Percentiles rank a stretch among this genome's conserved stretches.
These are phyloP conservation scores for Babesia bovis DNA, from an alignment of 169 alveolate genomes.

Conservation along the genomic window DNA sequence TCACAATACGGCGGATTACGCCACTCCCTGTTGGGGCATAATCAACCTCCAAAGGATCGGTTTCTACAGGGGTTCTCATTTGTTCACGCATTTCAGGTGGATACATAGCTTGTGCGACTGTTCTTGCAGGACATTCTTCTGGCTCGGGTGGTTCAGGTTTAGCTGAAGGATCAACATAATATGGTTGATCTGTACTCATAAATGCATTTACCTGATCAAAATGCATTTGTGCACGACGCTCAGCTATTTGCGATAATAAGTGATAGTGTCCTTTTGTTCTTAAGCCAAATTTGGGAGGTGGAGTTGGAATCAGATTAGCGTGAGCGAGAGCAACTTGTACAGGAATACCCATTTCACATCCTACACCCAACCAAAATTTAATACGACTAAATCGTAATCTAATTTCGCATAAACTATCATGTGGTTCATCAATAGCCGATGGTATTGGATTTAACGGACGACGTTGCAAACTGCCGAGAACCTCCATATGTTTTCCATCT, in stretches of 20 bases:
- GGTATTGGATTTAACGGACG: slow-evolving; percentile 70
- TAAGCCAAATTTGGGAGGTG: slow-evolving; percentile 77
- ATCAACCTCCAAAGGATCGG: slow-evolving; percentile 46
- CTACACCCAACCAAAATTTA: slow-evolving; percentile 86
- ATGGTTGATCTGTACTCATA: slow-evolving; percentile 37
- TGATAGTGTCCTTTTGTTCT: slow-evolving; percentile 72
- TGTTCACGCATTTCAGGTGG: slow-evolving; percentile 58
- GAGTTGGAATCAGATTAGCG: slow-evolving; percentile 74
- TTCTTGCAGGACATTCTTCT: slow-evolving; percentile 63
- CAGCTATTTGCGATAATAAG: slow-evolving; percentile 54
- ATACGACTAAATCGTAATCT: slow-evolving; percentile 83
- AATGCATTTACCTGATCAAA: slow-evolving; percentile 51
- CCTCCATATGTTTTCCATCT: slow-evolving; percentile 88
- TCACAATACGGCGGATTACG: slow-evolving; percentile 28
- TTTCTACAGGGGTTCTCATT: slow-evolving; percentile 37
- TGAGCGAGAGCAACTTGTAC: slow-evolving; percentile 57
- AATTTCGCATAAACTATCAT: slow-evolving; percentile 77
- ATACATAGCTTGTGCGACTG: slow-evolving; percentile 33
- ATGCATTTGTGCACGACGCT: slow-evolving; percentile 46
- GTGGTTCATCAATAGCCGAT: slow-evolving; percentile 72
- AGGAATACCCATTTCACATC: slow-evolving; percentile 75
- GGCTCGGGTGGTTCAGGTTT: slow-evolving; percentile 52
- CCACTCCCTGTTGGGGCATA: slow-evolving; percentile 40
- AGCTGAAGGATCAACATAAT: slow-evolving; percentile 21
- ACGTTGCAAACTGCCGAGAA: slow-evolving; percentile 73